Conservation (phyloP, 164 flowering plant genomes). For the Aristolochia californica region DNA sequence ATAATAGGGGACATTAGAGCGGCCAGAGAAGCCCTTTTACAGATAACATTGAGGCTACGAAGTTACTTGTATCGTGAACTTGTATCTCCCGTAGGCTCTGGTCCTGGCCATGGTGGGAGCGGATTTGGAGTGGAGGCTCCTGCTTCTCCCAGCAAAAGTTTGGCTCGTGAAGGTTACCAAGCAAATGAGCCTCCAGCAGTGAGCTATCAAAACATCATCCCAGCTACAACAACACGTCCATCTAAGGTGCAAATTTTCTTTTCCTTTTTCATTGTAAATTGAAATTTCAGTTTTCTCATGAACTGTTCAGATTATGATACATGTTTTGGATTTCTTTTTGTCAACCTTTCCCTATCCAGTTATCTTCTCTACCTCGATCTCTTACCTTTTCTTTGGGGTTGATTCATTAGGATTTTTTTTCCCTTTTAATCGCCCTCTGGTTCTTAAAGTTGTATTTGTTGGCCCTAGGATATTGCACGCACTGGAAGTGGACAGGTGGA, state of each 20-base stretch:
- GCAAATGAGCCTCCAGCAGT: slow-evolving; percentile 26
- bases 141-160: slow-evolving; percentile 31
- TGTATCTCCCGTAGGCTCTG: slow-evolving; percentile 26
- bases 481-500: slow-evolving; percentile 28
- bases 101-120: slow-evolving; percentile 23
- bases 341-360: too few species aligned
- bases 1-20: slow-evolving; percentile 87
- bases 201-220: slow-evolving; percentile 30
- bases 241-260: slow-evolving; percentile 33
- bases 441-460: not conserved
- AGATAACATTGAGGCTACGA: slow-evolving; percentile 68
- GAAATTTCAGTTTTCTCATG: not conserved
- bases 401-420: too few species aligned
- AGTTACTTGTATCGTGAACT: slow-evolving; percentile 47
- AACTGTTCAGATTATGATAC: too few species aligned
- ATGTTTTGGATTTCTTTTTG: too few species aligned
- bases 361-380: too few species aligned
- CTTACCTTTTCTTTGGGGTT: too few species aligned
- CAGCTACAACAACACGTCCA: slow-evolving; percentile 20
- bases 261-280: not conserved
- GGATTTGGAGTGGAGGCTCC: slow-evolving; percentile 20
- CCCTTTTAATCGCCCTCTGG: too few species aligned
- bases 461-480: slow-evolving; percentile 53
- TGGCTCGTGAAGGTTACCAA: slow-evolving; percentile 28
- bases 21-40: slow-evolving; percentile 85